Evolutionary conservation across 2,329 filamentous ascomycete species (phyloP).

Genomic region (Colletotrichum siamense): DNA sequence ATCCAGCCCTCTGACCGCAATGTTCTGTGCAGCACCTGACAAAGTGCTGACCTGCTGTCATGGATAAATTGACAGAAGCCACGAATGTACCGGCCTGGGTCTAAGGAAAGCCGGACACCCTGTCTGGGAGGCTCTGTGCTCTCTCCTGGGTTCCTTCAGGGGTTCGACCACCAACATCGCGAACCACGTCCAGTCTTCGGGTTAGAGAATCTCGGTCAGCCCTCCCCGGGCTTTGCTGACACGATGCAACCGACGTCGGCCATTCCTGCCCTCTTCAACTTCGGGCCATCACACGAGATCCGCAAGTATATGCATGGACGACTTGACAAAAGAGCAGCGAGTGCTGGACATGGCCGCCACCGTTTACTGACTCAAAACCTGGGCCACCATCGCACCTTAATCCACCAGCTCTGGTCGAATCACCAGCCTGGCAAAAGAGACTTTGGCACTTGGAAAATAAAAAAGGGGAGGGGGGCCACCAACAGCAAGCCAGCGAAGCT

Average conservation of each 20-base stretch:
- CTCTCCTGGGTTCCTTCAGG: not conserved
- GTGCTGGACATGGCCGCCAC: not conserved
- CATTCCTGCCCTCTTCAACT: not conserved
- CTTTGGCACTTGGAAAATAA: not conserved
- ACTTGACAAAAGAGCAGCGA: not conserved
- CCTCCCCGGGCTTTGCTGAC: not conserved
- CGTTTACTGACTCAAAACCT: constrained; percentile 6
- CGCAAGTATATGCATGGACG: not conserved
- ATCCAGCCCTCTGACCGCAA: not conserved
- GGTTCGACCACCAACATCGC: not conserved
- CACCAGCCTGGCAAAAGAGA: constrained; percentile 2
- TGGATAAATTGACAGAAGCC: constrained; percentile 15
- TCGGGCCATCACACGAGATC: not conserved
- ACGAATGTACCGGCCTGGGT: not conserved
- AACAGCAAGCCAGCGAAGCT: constrained; percentile 1
- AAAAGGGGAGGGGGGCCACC: not conserved
- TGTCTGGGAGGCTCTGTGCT: constrained; percentile 1
- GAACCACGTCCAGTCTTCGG: not conserved
- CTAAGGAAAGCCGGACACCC: not conserved
- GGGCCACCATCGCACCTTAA: not conserved
- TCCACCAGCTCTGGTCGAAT: not conserved
- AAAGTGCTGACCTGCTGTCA: constrained; percentile 7
- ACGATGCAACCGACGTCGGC: not conserved
- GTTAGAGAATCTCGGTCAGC: not conserved
- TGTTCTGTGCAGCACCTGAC: not conserved